Conservation (phyloP, 1,139 yeast genomes). For the Saccharomyces pastorianus region DNA sequence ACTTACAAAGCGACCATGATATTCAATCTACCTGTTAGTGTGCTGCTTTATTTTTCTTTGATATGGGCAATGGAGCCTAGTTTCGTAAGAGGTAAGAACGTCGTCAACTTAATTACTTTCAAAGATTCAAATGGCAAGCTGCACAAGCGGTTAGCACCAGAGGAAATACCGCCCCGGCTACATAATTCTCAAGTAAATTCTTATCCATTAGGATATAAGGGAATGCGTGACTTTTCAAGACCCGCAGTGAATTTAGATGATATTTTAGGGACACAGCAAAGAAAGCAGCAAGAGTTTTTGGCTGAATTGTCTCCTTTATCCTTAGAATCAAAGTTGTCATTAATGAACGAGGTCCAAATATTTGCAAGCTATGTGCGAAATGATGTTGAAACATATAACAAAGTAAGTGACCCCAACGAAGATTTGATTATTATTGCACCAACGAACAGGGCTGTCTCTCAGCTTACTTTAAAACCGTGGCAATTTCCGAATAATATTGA, state of each 20-base stretch:
- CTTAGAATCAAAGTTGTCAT: conserved; percentile 18
- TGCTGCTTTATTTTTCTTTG: not conserved
- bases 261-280: conserved; percentile 3
- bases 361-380: conserved; percentile 22
- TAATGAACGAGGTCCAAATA: conserved; percentile 15
- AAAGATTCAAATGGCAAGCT: conserved; percentile 10
- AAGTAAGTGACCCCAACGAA: conserved; percentile 13
- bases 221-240: not conserved
- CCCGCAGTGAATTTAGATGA: not conserved
- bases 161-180: conserved; percentile 1
- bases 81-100: conserved; percentile 5
- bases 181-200: conserved; percentile 2
- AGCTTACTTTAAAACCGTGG: conserved; percentile 51
- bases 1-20: not conserved
- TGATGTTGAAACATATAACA: conserved; percentile 13
- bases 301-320: conserved; percentile 1
- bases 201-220: not conserved
- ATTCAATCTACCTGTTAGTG: not conserved
- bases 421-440: conserved; percentile 50
- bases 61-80: not conserved
- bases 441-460: conserved; percentile 44
- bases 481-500: conserved; percentile 48
- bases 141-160: conserved; percentile 8
- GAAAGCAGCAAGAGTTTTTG: not conserved
- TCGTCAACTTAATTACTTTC: conserved; percentile 6